Base-by-base conservation (phyloP, 1,284 basidiomycete species). In the Exobasidium cylindrosporum region DNA sequence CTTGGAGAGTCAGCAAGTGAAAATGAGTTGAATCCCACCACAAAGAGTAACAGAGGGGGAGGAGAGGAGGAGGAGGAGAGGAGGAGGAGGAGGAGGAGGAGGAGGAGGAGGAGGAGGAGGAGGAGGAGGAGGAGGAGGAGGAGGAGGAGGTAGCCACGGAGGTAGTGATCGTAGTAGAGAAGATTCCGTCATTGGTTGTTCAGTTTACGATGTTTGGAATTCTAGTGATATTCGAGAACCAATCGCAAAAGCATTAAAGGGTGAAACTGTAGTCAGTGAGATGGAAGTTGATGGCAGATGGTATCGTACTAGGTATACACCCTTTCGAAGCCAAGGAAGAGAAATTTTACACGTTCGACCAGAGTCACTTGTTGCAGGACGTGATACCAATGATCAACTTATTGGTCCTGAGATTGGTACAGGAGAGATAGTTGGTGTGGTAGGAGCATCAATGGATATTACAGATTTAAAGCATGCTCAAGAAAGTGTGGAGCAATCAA, bases 361-460 rank as follows among this genome's bases (percentile, higher is more conserved):
- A 40, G 35, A 40, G 35, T 40, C 35, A 40, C 35, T 40, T 40
- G 35, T 40, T 7, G 35, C 7, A n/a, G n/a, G n/a, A n/a, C n/a
- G n/a, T n/a, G n/a, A n/a, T n/a, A n/a, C n/a, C n/a, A n/a, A n/a
- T n/a, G n/a, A n/a, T n/a, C n/a, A n/a, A n/a, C n/a, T n/a, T n/a
- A n/a, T n/a, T n/a, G n/a, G n/a, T n/a, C n/a, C n/a, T n/a, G n/a
- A n/a, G n/a, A n/a, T n/a, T n/a, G n/a, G n/a, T n/a, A n/a, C n/a
- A 17, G 65, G 65, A 1, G n/a, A 62, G 23, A 72, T 77, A 61
- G 71, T 73, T 10, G 80, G 80, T 32, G 78, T 80, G 43, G 78
- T 80, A 30, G 74, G 79, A 32, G 78, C 80, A n/a, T 77, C 74
- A 17, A 72, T 77, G 68, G 78, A 81, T 60, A 76, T 80, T 45